Percentiles rank a stretch among this genome's conserved stretches.
Evolutionary conservation across 768 basidiomycete genomes (phyloP).

Genomic region (Termitomyces heimii): DNA sequence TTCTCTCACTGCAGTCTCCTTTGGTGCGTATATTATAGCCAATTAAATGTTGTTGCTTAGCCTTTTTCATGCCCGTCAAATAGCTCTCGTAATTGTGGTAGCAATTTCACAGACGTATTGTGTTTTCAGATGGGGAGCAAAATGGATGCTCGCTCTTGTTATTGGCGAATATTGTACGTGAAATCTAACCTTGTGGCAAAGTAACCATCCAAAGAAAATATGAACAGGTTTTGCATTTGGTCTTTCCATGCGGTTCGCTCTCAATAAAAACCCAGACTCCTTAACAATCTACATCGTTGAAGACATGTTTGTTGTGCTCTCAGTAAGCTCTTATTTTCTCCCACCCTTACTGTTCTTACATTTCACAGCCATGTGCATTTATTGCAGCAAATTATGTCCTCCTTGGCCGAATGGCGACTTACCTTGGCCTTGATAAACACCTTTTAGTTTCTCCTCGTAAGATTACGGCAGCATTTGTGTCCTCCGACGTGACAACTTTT

Average conservation of each 20-base stretch:
- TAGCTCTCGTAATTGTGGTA: slow-evolving; percentile 34
- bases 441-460: slow-evolving; percentile 41
- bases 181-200: background rate
- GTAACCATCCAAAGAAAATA: background rate
- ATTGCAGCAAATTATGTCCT: slow-evolving; percentile 65
- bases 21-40: background rate
- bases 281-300: slow-evolving; percentile 46
- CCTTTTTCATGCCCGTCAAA: background rate
- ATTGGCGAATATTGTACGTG: slow-evolving; percentile 54
- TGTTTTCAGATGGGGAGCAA: slow-evolving; percentile 38
- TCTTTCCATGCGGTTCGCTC: slow-evolving; percentile 46
- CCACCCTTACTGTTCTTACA: background rate
- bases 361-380: slow-evolving; percentile 62
- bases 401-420: slow-evolving; percentile 53
- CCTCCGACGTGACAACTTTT: slow-evolving; percentile 61
- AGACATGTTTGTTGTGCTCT: slow-evolving; percentile 55
- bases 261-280: slow-evolving; percentile 48
- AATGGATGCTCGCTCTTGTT: slow-evolving; percentile 55
- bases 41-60: background rate
- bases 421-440: slow-evolving; percentile 40
- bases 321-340: slow-evolving; percentile 26
- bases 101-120: slow-evolving; percentile 40
- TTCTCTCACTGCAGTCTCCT: slow-evolving; percentile 35
- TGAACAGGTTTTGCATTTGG: slow-evolving; percentile 49
- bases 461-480: slow-evolving; percentile 54